Conservation (phyloP, 192 early-diverging fungal genomes). For the Geranomyces variabilis region DNA sequence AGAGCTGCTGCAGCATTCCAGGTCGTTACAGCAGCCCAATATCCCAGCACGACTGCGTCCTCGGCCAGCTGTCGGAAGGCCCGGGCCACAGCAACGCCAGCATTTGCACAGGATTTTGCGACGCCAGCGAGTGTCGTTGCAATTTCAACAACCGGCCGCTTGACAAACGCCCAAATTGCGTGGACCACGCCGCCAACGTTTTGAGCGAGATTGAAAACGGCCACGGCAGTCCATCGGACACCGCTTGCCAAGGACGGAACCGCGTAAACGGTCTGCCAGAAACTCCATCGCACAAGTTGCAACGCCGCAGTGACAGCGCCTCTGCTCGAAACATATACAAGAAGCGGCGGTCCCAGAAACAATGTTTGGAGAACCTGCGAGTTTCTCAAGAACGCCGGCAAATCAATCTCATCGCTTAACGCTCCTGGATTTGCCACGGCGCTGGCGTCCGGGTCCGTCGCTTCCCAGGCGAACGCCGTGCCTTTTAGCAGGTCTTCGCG, state of each 20-base stretch:
- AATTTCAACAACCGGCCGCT: not conserved
- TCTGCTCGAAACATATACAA: conserved; percentile 1
- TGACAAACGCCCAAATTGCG: not conserved
- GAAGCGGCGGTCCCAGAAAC: not conserved
- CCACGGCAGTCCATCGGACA: not conserved
- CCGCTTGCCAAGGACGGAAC: not conserved
- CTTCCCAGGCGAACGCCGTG: not conserved
- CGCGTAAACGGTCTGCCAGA: not conserved
- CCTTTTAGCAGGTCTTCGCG: not conserved
- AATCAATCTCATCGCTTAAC: not conserved
- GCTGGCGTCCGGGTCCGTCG: not conserved
- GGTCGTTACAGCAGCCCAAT: too few relatives aligned
- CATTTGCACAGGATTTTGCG: not conserved
- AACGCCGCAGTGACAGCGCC: not conserved
- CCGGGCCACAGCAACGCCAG: too few relatives aligned
- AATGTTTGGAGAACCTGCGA: not conserved
- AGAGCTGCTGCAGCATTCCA: too few relatives aligned
- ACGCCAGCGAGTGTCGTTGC: not conserved
- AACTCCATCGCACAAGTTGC: not conserved
- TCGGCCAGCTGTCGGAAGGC: too few relatives aligned
- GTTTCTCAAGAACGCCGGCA: not conserved
- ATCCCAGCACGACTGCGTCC: too few relatives aligned
- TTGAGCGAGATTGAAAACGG: not conserved
- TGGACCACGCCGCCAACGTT: not conserved
- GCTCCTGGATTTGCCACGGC: not conserved